Percentiles rank a stretch among this genome's conserved stretches.
phyloP scores from a whole-genome alignment of 176 grass and related monocot species.

The Coix lacrymajobi region DNA sequence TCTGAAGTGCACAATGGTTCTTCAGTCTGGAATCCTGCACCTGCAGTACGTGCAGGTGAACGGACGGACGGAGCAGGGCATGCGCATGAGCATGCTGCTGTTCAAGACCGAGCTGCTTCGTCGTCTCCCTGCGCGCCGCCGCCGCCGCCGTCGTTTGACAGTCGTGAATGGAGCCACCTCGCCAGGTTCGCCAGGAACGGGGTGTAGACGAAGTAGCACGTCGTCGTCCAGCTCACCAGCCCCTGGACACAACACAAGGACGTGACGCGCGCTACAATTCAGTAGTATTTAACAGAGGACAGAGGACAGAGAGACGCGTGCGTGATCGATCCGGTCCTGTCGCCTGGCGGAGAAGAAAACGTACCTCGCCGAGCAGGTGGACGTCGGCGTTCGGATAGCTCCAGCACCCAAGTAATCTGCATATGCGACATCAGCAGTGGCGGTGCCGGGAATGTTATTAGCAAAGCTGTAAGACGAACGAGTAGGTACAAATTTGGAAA shows the following conservation, averaged over 20 bases:
- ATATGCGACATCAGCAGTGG: neutral
- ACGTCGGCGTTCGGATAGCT: constrained; percentile 85
- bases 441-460: no score
- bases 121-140: neutral
- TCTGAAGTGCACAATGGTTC: neutral
- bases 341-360: neutral
- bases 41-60: neutral
- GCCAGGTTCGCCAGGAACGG: constrained; percentile 85
- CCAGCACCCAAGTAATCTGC: constrained; percentile 75
- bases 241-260: constrained; percentile 43
- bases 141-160: neutral
- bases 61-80: neutral
- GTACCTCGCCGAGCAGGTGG: constrained; percentile 67
- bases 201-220: constrained; percentile 89
- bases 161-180: constrained; percentile 44
- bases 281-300: neutral
- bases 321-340: neutral
- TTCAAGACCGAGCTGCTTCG: neutral
- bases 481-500: neutral
- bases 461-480: no score
- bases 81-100: neutral
- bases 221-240: constrained; percentile 84
- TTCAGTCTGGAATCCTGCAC: neutral
- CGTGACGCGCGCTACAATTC: neutral
- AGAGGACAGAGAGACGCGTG: neutral